Evolutionary conservation across 495 filamentous ascomycete genomes (phyloP), one percentile per base, ranked within the genome.

Genomic region (Jackrogersella minutella): DNA sequence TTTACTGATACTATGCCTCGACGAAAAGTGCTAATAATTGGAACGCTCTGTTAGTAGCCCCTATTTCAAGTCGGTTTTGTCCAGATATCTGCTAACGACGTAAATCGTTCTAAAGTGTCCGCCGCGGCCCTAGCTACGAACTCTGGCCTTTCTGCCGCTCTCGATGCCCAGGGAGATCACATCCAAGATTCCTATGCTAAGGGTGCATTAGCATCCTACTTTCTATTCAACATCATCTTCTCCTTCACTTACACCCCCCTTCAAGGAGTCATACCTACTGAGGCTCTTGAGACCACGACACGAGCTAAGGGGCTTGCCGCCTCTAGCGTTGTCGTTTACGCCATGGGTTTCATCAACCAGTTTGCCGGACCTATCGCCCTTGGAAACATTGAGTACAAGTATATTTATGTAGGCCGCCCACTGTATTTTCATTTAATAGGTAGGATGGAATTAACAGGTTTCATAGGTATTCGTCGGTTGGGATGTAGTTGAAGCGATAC

Each of bases 181-280:
- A 79, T 82, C 39, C 51, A 74, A 34, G 21, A 34, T 7, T 75
- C 70, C 5, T 81, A 80, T 54, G 80, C 74, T 50, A 61, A 74
- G 64, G 79, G 78, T 19, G 80, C 79, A 11, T 70, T 82, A 31
- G 80, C 80, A 7, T 78, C 78, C 1, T 82, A 82, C 72, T 85
- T 85, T 69, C 71, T 89, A 2, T 88, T 87, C 74, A 86, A 88
- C 59, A 78, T 85, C 41, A 81, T 85, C 69, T 88, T 86, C 69
- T 84, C 81, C 6, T 81, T 87, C 60, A 85, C 81, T 10, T 87
- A 84, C 76, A 88, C 85, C 13, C 86, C 86, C 9, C 78, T 89
- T 22, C 79, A 86, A 19, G 82, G 80, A 57, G 80, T 86, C 19
- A 87, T 88, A 56, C 86, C 87, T 22, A 79, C 82, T 21, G 81